Conservation (phyloP, 2,329 filamentous ascomycete species). For the Claviceps pazoutovae region DNA sequence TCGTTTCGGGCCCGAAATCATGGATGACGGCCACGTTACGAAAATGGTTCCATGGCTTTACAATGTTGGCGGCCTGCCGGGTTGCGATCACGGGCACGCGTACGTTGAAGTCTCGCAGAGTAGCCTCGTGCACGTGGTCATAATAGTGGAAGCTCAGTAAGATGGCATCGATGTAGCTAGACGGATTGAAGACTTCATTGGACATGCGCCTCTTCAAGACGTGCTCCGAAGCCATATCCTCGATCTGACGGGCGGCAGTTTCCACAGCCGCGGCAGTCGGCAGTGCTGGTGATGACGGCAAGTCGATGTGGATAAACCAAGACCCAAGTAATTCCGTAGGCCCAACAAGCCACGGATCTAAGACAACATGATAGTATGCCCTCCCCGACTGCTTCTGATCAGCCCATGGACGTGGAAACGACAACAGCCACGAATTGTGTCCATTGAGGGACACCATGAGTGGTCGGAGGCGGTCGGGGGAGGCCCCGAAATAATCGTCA, state of each 20-base stretch:
- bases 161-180: conserved; percentile 6
- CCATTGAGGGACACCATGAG: conserved; percentile 20
- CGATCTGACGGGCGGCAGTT: conserved; percentile 5
- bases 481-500: conserved; percentile 7
- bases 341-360: conserved; percentile 21
- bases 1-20: not conserved
- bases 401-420: conserved; percentile 15
- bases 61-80: conserved; percentile 5
- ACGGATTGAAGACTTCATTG: conserved; percentile 7
- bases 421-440: conserved; percentile 22
- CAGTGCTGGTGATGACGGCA: conserved; percentile 6
- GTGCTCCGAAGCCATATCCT: conserved; percentile 5
- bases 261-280: conserved; percentile 5
- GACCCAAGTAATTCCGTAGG: conserved; percentile 8
- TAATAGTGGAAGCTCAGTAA: conserved; percentile 6
- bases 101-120: conserved; percentile 3
- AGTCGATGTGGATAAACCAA: conserved; percentile 13
- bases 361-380: conserved; percentile 18
- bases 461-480: conserved; percentile 10
- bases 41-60: conserved; percentile 7
- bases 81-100: conserved; percentile 7
- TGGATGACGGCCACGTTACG: conserved; percentile 3
- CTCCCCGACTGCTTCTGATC: conserved; percentile 11
- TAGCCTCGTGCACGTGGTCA: conserved; percentile 7
- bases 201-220: conserved; percentile 6